Percentiles rank a stretch among this genome's conserved stretches.
Evolutionary conservation across 2,329 filamentous ascomycete species (phyloP).

Genomic region (Aspergillus felis): DNA sequence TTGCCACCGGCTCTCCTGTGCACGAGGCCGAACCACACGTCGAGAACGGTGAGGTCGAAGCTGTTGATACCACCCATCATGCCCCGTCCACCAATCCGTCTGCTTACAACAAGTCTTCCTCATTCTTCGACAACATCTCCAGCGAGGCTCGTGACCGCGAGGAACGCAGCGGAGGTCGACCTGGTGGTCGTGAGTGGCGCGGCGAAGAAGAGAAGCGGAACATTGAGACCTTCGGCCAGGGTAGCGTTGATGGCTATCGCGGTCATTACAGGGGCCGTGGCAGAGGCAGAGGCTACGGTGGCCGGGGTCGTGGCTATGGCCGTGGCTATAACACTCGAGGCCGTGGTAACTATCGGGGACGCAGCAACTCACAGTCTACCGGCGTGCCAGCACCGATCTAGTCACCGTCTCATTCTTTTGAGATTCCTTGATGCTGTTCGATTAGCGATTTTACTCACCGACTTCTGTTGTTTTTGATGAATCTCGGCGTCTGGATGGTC

Average conservation of each 20-base stretch:
- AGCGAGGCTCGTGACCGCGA: slow-evolving; percentile 87
- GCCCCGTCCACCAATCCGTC: slow-evolving; percentile 32
- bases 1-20: slow-evolving; percentile 70
- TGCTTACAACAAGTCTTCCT: slow-evolving; percentile 80
- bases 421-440: slow-evolving; percentile 9
- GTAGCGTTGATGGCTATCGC: slow-evolving; percentile 85
- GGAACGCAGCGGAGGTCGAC: slow-evolving; percentile 61
- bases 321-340: slow-evolving; percentile 39
- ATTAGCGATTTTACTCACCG: slow-evolving; percentile 19
- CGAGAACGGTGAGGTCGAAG: slow-evolving; percentile 36
- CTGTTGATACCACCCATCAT: slow-evolving; percentile 36
- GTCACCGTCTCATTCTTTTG: slow-evolving; percentile 10
- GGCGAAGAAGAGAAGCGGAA: slow-evolving; percentile 92
- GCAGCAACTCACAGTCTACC: slow-evolving; percentile 35
- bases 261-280: slow-evolving; percentile 69
- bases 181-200: slow-evolving; percentile 82
- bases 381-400: slow-evolving; percentile 35
- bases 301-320: slow-evolving; percentile 48
- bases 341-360: slow-evolving; percentile 39
- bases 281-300: slow-evolving; percentile 43
- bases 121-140: slow-evolving; percentile 98
- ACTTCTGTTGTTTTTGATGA: slow-evolving; percentile 16
- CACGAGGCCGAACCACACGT: slow-evolving; percentile 49
- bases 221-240: slow-evolving; percentile 96
- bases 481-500: slow-evolving; percentile 22